Evolutionary conservation across 176 grass and related monocot genomes (phyloP), one percentile per base, ranked within the genome.

Genomic region (Dendrocalamus sinicus): DNA sequence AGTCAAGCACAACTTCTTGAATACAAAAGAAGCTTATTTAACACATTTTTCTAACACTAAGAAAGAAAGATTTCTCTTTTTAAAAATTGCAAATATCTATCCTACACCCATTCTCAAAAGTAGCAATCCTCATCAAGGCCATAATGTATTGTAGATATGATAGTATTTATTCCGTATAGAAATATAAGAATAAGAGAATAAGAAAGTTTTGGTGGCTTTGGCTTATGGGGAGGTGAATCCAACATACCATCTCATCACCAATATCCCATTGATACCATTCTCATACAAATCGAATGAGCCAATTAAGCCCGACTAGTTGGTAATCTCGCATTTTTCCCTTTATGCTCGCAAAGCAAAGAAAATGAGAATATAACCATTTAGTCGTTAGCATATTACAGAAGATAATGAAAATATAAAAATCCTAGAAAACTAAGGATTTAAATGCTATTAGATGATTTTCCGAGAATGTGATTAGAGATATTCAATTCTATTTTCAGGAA

Each of bases 251-350:
- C 85, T 99, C 96, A 94, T 99, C 96, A 83, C 96, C 77, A 99
- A 87, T 88, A 99, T 96, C 61, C 97, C 97, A 66, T 99, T 99
- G 55, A 99, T 99, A 50, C 97, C 97, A 80, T 99, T 99, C 80
- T 99, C 97, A 84, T 96, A 99, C 40, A n/a, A 96, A 84, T 41
- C 97, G 77, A 65, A 99, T 99, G 35, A 99, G 90, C 97, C 97
- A 99, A 69, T 99, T 99, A 78, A 99, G 94, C 78, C 97, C 97
- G 83, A 94, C 97, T 72, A 99, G 73, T 62, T 99, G 97, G 63
- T 99, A 99, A 88, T 99, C 97, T 79, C 94, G 88, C 94, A 99
- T 96, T 80, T 99, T 94, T 19, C 96, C n/a, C 53, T 96, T 93
- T 84, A 99, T 99, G 65, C 96, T 93, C 96, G 88, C 47, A 79